Evolutionary conservation across 441 rosid genomes (phyloP).

Genomic region (Erysimum cheiri): DNA sequence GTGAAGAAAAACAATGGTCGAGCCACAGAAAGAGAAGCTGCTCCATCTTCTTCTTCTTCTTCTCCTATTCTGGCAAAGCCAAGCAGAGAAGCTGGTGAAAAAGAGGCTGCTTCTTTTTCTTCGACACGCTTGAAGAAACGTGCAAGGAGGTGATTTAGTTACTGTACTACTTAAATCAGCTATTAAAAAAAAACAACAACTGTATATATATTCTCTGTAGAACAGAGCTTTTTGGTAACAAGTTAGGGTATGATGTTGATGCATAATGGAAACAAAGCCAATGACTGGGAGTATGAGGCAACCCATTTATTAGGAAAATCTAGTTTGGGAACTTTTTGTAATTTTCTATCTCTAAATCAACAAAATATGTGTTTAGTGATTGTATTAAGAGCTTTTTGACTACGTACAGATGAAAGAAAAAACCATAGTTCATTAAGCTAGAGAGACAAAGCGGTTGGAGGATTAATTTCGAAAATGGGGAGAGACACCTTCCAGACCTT

Average conservation of each 20-base stretch:
- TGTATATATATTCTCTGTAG: no score
- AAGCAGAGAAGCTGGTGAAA: constrained; percentile 18
- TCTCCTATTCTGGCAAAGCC: no score
- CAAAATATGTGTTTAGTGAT: not conserved
- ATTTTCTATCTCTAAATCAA: not conserved
- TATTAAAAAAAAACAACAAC: no score
- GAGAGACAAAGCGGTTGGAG: not conserved
- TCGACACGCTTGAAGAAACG: constrained; percentile 47
- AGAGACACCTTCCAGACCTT: no score
- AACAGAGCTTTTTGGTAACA: no score
- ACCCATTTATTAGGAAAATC: not conserved
- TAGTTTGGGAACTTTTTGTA: not conserved
- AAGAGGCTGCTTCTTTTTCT: constrained; percentile 30
- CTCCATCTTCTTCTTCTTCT: no score
- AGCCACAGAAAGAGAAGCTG: not conserved
- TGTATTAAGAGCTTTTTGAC: not conserved
- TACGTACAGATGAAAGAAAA: not conserved
- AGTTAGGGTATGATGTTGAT: no score
- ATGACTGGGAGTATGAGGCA: constrained; percentile 17
- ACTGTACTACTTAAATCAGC: no score
- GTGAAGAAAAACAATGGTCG: constrained; percentile 36
- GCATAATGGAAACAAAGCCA: not conserved
- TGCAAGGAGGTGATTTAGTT: constrained; percentile 41
- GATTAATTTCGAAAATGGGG: not conserved
- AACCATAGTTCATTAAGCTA: not conserved